phyloP scores from a whole-genome alignment of 2,329 filamentous ascomycete genomes.

The Sporothrix humicola region DNA sequence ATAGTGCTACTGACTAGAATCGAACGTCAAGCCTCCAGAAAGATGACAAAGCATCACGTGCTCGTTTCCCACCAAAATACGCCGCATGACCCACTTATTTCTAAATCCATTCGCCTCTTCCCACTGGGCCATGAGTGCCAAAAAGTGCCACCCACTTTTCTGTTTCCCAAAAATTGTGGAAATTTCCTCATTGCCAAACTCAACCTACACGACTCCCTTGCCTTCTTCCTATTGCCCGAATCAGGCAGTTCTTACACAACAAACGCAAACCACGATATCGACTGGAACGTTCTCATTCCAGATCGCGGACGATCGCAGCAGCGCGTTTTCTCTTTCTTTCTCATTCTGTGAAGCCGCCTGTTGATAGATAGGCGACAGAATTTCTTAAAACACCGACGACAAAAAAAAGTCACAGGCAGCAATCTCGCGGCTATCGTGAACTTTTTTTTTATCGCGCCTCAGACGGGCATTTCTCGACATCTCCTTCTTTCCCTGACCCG shows the following conservation, averaged over 20 bases:
- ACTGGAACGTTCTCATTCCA: constrained; percentile 22
- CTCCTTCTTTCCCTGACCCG: background rate
- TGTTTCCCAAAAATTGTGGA: constrained; percentile 17
- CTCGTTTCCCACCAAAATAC: background rate
- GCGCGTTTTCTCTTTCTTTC: background rate
- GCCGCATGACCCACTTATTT: constrained; percentile 1
- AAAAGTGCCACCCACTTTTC: constrained; percentile 15
- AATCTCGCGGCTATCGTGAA: background rate
- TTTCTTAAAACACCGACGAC: background rate
- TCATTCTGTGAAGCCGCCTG: background rate
- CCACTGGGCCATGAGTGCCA: constrained; percentile 27
- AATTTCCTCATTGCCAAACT: constrained; percentile 17
- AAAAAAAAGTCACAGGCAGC: background rate
- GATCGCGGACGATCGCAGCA: constrained; percentile 16
- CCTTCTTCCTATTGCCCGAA: background rate
- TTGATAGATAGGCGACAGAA: background rate
- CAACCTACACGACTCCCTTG: constrained; percentile 1
- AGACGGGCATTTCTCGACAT: constrained; percentile 1
- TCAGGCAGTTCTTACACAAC: constrained; percentile 8
- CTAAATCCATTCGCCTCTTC: background rate
- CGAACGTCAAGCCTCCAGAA: background rate
- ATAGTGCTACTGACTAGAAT: background rate
- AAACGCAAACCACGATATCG: background rate
- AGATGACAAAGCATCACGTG: background rate
- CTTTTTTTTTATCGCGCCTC: background rate